A percentile compares a stretch with the other conserved stretches of the same genome.
These are phyloP conservation scores for Saccharomycopsis malanga DNA, from an alignment of 805 yeast genomes.

Conservation along the genomic window DNA sequence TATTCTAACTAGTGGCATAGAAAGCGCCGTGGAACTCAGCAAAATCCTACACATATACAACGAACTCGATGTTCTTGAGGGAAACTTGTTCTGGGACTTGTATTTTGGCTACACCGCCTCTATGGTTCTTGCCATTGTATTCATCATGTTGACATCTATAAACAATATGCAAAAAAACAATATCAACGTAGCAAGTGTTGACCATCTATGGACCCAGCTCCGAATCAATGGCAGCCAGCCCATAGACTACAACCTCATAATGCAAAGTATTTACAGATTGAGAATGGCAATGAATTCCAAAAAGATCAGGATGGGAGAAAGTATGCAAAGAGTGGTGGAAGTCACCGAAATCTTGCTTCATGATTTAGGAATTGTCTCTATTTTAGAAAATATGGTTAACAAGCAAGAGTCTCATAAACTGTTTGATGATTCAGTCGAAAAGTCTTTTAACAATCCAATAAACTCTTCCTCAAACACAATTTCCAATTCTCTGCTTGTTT, in stretches of 20 bases:
- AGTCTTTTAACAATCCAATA: too few species aligned
- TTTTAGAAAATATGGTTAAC: slow-evolving; percentile 24
- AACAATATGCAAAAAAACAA: slow-evolving; percentile 19
- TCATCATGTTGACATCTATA: slow-evolving; percentile 27
- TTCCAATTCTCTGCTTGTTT: too few species aligned
- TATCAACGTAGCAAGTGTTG: background rate
- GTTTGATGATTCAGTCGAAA: background rate
- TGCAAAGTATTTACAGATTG: slow-evolving; percentile 24
- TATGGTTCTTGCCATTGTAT: slow-evolving; percentile 36
- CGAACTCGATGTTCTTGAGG: slow-evolving; percentile 35
- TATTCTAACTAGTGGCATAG: slow-evolving; percentile 35
- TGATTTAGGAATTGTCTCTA: slow-evolving; percentile 34
- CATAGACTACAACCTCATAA: slow-evolving; percentile 23
- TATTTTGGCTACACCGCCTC: slow-evolving; percentile 39
- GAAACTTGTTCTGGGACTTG: slow-evolving; percentile 40
- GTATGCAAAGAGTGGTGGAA: slow-evolving; percentile 38
- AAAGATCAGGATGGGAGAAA: slow-evolving; percentile 31
- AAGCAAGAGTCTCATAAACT: too few species aligned
- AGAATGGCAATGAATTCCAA: slow-evolving; percentile 24
- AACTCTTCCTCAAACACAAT: too few species aligned
- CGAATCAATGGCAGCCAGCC: slow-evolving; percentile 4
- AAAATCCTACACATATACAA: slow-evolving; percentile 32
- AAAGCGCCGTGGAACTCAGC: slow-evolving; percentile 35
- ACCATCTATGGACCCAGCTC: background rate
- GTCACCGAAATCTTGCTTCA: slow-evolving; percentile 36